Evolutionary conservation across 2,329 filamentous ascomycete genomes (phyloP).

Genomic region (Ascochyta pisi): DNA sequence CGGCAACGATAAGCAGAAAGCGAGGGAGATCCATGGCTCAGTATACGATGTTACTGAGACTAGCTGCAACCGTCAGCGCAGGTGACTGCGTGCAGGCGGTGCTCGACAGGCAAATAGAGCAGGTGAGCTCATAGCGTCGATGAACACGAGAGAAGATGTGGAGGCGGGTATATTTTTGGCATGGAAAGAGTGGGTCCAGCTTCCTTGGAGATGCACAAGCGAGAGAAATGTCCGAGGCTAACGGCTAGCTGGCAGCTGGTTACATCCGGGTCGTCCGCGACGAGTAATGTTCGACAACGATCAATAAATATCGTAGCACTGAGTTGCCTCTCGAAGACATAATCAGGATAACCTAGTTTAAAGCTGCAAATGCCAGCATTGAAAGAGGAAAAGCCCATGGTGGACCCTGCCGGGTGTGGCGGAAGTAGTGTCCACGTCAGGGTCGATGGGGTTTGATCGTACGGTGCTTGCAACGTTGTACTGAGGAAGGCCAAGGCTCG

Average conservation of each 20-base stretch:
- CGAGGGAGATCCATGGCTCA: constrained; percentile 32
- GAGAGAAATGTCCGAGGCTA: constrained; percentile 38
- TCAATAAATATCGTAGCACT: constrained; percentile 38
- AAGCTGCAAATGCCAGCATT: constrained; percentile 1
- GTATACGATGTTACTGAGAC: constrained; percentile 22
- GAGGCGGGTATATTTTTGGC: constrained; percentile 44
- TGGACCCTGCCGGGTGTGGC: constrained; percentile 19
- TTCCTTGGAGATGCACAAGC: constrained; percentile 27
- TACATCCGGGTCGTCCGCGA: constrained; percentile 38
- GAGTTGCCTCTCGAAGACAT: constrained; percentile 12
- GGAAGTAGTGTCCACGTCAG: constrained; percentile 16
- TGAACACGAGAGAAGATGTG: constrained; percentile 37
- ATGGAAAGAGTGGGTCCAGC: constrained; percentile 30
- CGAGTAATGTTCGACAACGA: constrained; percentile 31
- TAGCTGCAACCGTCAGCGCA: constrained; percentile 32
- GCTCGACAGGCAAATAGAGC: constrained; percentile 24
- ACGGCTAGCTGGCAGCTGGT: constrained; percentile 24
- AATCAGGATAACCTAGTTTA: constrained; percentile 14
- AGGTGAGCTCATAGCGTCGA: constrained; percentile 42
- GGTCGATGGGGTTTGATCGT: constrained; percentile 2
- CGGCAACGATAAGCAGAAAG: constrained; percentile 28
- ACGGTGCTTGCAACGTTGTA: constrained; percentile 8
- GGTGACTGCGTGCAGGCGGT: constrained; percentile 35
- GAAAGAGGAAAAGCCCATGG: constrained; percentile 5
- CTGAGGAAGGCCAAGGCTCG: not conserved